Evolutionary conservation across 495 filamentous ascomycete species (phyloP), one percentile per base, ranked within the genome.

Genomic region (Penicillium canariense): DNA sequence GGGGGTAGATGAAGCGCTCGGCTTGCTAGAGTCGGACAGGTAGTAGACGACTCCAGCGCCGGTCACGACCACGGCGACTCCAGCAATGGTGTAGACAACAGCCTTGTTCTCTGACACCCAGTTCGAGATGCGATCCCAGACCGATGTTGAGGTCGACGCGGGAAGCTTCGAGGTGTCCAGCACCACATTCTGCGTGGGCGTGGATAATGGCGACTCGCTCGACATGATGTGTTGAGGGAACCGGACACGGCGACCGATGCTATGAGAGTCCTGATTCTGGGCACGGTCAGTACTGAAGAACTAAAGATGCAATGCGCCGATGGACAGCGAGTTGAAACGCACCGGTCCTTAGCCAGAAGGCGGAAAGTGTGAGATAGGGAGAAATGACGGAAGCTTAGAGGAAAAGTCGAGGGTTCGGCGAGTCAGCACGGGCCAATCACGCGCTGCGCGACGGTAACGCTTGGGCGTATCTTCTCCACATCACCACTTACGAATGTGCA

Each of bases 101-200:
- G 87, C 88, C 75, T 96, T 98, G 69, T 98, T 87, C 64, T 97
- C 94, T 0, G 92, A 90, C 22, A 87, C 90, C 91, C 93, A 98
- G 71, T 82, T 88, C 58, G 90, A 88, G 65, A 97, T 73, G 54
- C 91, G 85, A 71, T 93, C 87, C 90, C 90, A 96, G 48, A 95
- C 67, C 18, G 91, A 90, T 55, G 87, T 81, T 46, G 81, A 67
- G 49, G 78, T 72, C 28, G 81, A 66, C 42, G 78, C 68, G 40
- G 80, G 66, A 36, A 78, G 71, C 45, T 70, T 75, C 61, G 79
- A 68, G 50, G 71, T 77, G 65, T 77, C 77, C 54, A 81, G 70
- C 65, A 77, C 72, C 65, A 76, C 68, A 63, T 73, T 71, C 59
- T 70, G 61, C 38, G 67, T 52, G 54, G 73, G 63, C 52, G 69